A percentile compares a stretch with the other conserved stretches of the same genome.
These are phyloP conservation scores for Eremothecium sinecaudum DNA, from an alignment of 1,139 yeast genomes.

Conservation along the genomic window DNA sequence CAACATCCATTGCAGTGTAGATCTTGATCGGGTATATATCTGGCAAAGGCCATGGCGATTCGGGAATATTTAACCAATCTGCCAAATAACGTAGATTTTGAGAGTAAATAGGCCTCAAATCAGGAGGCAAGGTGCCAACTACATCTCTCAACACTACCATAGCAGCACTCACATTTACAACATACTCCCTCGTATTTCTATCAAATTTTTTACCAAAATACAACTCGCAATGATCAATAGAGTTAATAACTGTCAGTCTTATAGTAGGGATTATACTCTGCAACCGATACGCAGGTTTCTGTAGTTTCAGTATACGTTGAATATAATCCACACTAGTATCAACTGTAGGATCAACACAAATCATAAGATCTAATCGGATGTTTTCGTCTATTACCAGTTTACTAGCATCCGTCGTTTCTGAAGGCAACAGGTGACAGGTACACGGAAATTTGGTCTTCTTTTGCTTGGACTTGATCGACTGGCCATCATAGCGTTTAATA, in stretches of 20 bases:
- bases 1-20: slow-evolving; percentile 66
- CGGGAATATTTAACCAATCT: slow-evolving; percentile 45
- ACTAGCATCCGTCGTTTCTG: slow-evolving; percentile 32
- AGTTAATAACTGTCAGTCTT: slow-evolving; percentile 63
- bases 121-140: slow-evolving; percentile 80
- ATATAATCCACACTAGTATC: slow-evolving; percentile 36
- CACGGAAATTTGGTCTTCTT: slow-evolving; percentile 25
- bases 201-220: slow-evolving; percentile 36
- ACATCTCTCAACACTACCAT: slow-evolving; percentile 73
- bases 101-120: slow-evolving; percentile 63
- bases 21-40: slow-evolving; percentile 55
- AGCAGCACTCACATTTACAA: slow-evolving; percentile 68
- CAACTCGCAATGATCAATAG: slow-evolving; percentile 67
- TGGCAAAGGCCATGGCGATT: slow-evolving; percentile 67
- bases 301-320: slow-evolving; percentile 17
- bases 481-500: slow-evolving; percentile 61
- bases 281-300: slow-evolving; percentile 15
- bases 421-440: slow-evolving; percentile 38
- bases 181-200: slow-evolving; percentile 36
- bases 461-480: slow-evolving; percentile 32
- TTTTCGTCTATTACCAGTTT: slow-evolving; percentile 22
- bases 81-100: slow-evolving; percentile 55
- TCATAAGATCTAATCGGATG: slow-evolving; percentile 46
- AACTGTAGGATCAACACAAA: slow-evolving; percentile 66
- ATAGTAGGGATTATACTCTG: slow-evolving; percentile 45